These are phyloP conservation scores for Keithomyces neogunnii DNA, from an alignment of 2,329 filamentous ascomycete species.

Conservation along the genomic window DNA sequence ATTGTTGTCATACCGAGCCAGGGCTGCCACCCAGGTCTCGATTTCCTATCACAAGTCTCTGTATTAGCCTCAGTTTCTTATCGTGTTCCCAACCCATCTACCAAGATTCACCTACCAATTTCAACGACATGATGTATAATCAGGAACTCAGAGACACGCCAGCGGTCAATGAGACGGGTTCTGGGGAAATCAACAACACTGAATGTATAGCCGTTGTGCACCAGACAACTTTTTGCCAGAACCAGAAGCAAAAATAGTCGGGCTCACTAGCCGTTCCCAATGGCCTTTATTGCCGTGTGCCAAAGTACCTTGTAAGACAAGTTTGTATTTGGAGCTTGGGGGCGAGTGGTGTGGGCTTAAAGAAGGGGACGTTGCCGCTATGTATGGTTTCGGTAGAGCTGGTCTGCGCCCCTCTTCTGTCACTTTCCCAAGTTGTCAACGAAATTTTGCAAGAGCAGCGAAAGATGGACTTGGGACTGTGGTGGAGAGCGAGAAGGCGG, in stretches of 20 bases:
- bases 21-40: conserved; percentile 92
- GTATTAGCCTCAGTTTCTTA: not conserved
- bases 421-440: not conserved
- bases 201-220: not conserved
- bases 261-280: too few species aligned
- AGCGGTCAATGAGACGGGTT: conserved; percentile 2
- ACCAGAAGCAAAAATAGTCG: too few species aligned
- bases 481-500: not conserved
- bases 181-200: not conserved
- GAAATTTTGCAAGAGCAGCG: not conserved
- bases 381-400: not conserved
- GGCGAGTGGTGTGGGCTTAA: not conserved
- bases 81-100: not conserved
- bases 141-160: not conserved
- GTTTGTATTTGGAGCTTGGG: not conserved
- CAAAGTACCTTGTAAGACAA: not conserved
- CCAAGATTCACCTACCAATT: conserved; percentile 40
- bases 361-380: too few species aligned
- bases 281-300: not conserved
- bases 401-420: not conserved
- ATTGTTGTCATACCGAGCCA: conserved; percentile 90
- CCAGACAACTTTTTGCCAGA: not conserved
- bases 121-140: conserved; percentile 42
- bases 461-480: not conserved
- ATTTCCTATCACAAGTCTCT: conserved; percentile 62